phyloP scores from a whole-genome alignment of 306 rosid species.

The Casuarina equisetifolia region DNA sequence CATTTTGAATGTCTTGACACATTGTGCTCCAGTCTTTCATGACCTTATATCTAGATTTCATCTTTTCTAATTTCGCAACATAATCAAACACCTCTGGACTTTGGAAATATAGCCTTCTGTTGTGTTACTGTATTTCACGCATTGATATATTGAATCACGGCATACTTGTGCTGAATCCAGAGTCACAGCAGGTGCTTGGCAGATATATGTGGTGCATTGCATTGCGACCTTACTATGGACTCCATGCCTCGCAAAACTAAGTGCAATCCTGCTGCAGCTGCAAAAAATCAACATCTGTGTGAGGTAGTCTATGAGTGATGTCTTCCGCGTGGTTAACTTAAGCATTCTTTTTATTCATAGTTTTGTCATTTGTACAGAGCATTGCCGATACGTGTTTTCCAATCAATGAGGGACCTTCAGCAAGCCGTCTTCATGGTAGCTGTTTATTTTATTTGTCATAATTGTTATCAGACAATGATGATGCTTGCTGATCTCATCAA shows the following conservation, averaged over 20 bases:
- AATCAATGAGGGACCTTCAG: conserved; percentile 52
- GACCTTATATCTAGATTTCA: background rate
- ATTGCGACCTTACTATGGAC: conserved; percentile 59
- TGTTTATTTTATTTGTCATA: conserved; percentile 21
- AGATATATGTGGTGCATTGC: conserved; percentile 75
- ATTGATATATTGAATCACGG: conserved; percentile 18
- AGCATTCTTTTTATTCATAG: conserved; percentile 24
- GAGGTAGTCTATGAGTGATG: conserved; percentile 55
- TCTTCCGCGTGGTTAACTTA: conserved; percentile 6
- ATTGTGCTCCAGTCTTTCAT: too few relatives aligned
- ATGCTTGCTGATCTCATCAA: conserved; percentile 21
- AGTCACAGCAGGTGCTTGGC: conserved; percentile 72
- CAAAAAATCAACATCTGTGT: conserved; percentile 73
- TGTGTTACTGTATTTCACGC: background rate
- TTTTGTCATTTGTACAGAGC: conserved; percentile 37
- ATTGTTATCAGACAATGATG: conserved; percentile 15
- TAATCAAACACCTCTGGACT: background rate
- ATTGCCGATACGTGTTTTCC: conserved; percentile 77
- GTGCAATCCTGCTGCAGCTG: conserved; percentile 78
- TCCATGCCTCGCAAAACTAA: conserved; percentile 51
- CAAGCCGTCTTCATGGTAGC: conserved; percentile 71
- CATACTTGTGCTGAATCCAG: conserved; percentile 44
- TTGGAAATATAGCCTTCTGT: background rate
- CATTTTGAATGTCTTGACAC: background rate
- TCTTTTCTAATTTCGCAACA: background rate